These are phyloP conservation scores for Penicillium coffeae DNA, from an alignment of 495 filamentous ascomycete genomes.

Conservation along the genomic window DNA sequence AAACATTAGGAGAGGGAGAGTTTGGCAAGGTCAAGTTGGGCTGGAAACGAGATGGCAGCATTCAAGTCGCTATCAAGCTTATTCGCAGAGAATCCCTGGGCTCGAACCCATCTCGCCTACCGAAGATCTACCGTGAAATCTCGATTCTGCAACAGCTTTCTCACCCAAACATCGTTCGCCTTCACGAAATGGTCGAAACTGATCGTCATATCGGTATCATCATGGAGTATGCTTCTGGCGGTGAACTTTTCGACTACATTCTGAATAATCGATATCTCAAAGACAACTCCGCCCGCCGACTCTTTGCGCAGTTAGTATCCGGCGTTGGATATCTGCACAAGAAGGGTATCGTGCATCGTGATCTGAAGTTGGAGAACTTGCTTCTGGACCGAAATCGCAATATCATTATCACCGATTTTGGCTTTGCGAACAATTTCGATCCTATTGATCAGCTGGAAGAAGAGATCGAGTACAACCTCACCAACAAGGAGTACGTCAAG, in stretches of 20 bases:
- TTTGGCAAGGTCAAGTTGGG: slow-evolving; percentile 99
- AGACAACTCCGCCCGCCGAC: slow-evolving; percentile 79
- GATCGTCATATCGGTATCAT: slow-evolving; percentile 97
- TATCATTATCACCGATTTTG: slow-evolving; percentile 99
- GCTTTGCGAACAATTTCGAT: slow-evolving; percentile 97
- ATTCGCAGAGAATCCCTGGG: slow-evolving; percentile 88
- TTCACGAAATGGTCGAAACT: slow-evolving; percentile 98
- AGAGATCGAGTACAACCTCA: slow-evolving; percentile 83
- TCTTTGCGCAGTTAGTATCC: slow-evolving; percentile 95
- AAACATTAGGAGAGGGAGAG: slow-evolving; percentile 96
- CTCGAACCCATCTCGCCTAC: slow-evolving; percentile 77
- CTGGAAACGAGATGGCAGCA: slow-evolving; percentile 95
- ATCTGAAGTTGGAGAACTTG: slow-evolving; percentile 96
- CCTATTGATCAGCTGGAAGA: slow-evolving; percentile 81
- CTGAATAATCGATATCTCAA: slow-evolving; percentile 94
- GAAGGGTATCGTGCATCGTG: slow-evolving; percentile 97
- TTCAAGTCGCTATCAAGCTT: slow-evolving; percentile 97
- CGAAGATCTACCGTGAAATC: slow-evolving; percentile 97
- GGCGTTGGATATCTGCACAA: slow-evolving; percentile 98
- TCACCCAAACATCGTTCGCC: slow-evolving; percentile 93
- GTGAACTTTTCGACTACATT: slow-evolving; percentile 98
- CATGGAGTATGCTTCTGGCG: slow-evolving; percentile 95
- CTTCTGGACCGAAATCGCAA: slow-evolving; percentile 94
- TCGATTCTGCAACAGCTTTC: slow-evolving; percentile 78
- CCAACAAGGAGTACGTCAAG: slow-evolving; percentile 81